Evolutionary conservation across 768 basidiomycete species (phyloP), one percentile per base, ranked within the genome.

Genomic region (Leccinum olivaceopallidum): DNA sequence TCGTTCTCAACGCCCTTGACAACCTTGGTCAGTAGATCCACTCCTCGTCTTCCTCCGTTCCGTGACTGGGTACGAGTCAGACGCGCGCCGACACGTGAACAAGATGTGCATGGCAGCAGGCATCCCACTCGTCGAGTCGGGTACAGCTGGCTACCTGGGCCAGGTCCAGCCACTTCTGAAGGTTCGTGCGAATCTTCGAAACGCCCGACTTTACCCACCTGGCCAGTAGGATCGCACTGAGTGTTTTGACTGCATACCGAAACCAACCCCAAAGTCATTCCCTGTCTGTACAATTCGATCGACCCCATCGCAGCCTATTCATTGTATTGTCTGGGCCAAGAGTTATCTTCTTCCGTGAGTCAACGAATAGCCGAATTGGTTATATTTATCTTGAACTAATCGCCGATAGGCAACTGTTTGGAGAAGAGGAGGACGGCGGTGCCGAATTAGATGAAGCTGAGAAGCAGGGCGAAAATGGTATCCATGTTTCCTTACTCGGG

Each of bases 291-390:
- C 97, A 0, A 98, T 99, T 65, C 88, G 96, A 42, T 94, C 94
- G 3, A 98, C 97, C 0, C 97, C 97, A 0, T 93, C 90, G 59
- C 95, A 96, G 64, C 94, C 97, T 0, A 97, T 98, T 55, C 97
- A 99, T 69, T 99, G 96, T 69, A 98, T 99, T 53, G 95, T 98
- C 3, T 99, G 97, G 97, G 94, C 94, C 32, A 99, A 98, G 74
- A 95, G 87, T 59, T 98, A 98, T 78, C 86, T 99, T 13, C 84
- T 98, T 68, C 88, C 90, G 95, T 93, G 66, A 70, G 90, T 76
- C 13, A 13, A 30, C 12, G 10, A 4, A 20, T 6, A 6, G 18
- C n/a, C 16, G 26, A 22, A 6, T 22, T 6, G 2, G 53, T 18
- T 52, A 0, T 28, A 16, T 37, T 53, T 28, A 0, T 28, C 16